Percentiles rank a stretch among this genome's conserved stretches.
Conservation (phyloP, 192 early-diverging fungal species). For the Linnemannia hyalina region DNA sequence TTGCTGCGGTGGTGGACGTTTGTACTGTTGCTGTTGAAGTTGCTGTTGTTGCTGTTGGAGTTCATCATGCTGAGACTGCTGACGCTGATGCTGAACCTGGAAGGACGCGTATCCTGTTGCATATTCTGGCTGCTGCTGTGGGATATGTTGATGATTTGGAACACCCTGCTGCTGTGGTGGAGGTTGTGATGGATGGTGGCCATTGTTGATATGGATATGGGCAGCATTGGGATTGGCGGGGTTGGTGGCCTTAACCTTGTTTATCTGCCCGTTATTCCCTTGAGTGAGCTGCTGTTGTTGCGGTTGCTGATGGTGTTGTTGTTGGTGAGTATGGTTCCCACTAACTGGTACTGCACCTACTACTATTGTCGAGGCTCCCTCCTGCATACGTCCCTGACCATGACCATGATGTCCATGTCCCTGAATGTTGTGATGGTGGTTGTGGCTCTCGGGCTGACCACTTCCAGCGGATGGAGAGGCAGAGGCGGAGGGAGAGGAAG, state of each 20-base stretch:
- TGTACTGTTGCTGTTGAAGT: constrained; percentile 8
- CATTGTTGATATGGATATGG: constrained; percentile 5
- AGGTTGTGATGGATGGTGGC: not conserved
- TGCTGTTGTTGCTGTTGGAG: constrained; percentile 9
- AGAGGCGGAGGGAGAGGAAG: not conserved
- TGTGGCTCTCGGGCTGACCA: constrained; percentile 4
- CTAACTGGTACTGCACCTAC: not conserved
- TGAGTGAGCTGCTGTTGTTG: not conserved
- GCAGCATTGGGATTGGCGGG: not conserved
- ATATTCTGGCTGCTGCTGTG: not conserved
- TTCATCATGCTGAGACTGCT: constrained; percentile 13
- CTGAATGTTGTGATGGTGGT: not conserved
- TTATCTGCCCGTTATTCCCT: not conserved
- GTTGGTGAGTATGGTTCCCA: not conserved
- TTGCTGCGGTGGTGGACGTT: constrained; percentile 20
- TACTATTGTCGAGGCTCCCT: not conserved
- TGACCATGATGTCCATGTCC: not conserved
- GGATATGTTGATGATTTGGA: constrained; percentile 3
- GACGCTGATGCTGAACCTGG: constrained; percentile 12
- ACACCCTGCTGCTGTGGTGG: not conserved
- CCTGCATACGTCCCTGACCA: not conserved
- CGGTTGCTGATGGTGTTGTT: not conserved
- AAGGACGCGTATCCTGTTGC: not conserved
- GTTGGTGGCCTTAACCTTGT: not conserved
- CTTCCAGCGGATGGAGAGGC: not conserved